phyloP scores from a whole-genome alignment of 768 basidiomycete species.

The Boletus tomentosulus region DNA sequence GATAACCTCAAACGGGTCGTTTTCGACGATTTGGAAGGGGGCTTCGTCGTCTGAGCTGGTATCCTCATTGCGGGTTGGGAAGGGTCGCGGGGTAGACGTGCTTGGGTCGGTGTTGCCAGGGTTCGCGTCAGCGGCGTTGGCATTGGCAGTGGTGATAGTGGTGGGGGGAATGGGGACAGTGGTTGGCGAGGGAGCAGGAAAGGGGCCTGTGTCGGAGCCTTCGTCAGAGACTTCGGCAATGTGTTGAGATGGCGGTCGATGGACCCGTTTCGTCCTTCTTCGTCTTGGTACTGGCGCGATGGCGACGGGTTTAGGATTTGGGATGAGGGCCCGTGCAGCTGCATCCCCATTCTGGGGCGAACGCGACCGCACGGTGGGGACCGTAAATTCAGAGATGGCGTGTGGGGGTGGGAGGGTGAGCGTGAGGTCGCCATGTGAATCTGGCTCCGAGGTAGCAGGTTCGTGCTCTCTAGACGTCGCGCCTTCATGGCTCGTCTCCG shows the following conservation, averaged over 20 bases:
- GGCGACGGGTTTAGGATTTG: not conserved
- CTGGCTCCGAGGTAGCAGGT: not conserved
- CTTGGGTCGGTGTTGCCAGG: not conserved
- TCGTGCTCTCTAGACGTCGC: conserved; percentile 3
- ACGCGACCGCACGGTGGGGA: conserved; percentile 22
- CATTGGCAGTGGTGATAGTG: not conserved
- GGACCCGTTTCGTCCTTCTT: conserved; percentile 4
- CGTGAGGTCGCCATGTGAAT: conserved; percentile 6
- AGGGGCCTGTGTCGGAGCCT: conserved; percentile 1
- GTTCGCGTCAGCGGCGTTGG: not conserved
- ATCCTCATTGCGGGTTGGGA: conserved; percentile 1
- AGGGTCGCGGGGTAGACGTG: not conserved
- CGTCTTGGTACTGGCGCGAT: not conserved
- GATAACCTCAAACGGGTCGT: conserved; percentile 22
- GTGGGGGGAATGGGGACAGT: not conserved
- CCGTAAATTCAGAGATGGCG: conserved; percentile 23
- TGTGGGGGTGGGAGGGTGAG: conserved; percentile 25
- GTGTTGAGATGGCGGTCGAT: conserved; percentile 22
- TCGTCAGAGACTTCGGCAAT: conserved; percentile 26
- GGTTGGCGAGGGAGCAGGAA: not conserved
- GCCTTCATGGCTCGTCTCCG: conserved; percentile 15
- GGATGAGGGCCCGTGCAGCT: not conserved
- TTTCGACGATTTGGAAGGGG: conserved; percentile 21
- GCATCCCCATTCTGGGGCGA: not conserved
- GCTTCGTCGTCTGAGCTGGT: conserved; percentile 19